These are phyloP conservation scores for Triticum urartu DNA, from an alignment of 176 grass and related monocot species.

Conservation along the genomic window DNA sequence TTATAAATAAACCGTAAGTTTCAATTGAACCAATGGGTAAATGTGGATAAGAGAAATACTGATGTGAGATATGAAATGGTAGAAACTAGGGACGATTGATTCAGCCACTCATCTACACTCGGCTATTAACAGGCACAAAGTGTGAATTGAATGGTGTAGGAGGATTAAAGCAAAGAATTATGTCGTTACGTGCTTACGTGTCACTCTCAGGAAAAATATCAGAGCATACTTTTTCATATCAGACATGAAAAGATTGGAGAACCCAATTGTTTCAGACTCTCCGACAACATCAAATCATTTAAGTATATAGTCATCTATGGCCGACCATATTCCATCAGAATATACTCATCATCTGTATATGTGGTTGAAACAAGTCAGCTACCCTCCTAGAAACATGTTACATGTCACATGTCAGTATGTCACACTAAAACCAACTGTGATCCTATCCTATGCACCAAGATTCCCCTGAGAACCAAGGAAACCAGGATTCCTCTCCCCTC, in stretches of 20 bases:
- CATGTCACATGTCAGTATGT: background rate
- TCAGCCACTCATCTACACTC: background rate
- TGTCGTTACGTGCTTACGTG: background rate
- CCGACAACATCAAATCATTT: background rate
- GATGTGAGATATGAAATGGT: background rate
- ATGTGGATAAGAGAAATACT: background rate
- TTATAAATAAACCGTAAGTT: no score
- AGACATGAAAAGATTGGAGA: slow-evolving; percentile 9
- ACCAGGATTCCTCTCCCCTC: background rate
- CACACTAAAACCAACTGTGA: background rate
- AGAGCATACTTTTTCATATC: background rate
- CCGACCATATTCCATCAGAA: slow-evolving; percentile 23
- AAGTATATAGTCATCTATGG: background rate
- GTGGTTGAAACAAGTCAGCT: background rate
- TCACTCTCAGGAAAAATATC: background rate
- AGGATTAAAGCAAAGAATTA: background rate
- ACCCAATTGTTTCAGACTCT: slow-evolving; percentile 1
- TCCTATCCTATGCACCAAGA: background rate
- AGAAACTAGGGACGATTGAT: background rate
- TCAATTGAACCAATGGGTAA: background rate
- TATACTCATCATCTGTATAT: background rate
- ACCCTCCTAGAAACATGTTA: background rate
- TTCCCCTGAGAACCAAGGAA: background rate
- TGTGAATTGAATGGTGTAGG: background rate
- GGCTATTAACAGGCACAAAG: background rate